These are phyloP conservation scores for Lentinus tigrinus DNA, from an alignment of 768 basidiomycete species.

Conservation along the genomic window DNA sequence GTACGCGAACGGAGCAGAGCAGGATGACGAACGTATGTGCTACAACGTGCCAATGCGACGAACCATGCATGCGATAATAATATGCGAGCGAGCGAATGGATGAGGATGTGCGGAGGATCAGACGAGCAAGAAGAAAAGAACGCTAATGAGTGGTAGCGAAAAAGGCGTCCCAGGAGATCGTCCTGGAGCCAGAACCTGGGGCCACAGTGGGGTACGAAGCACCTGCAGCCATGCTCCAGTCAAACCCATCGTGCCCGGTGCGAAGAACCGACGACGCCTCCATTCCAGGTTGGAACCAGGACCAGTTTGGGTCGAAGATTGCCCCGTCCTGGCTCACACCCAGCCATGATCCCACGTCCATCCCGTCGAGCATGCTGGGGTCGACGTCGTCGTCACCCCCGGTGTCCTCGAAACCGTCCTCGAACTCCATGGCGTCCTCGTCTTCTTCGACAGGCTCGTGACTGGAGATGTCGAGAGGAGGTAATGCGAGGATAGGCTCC, in stretches of 20 bases:
- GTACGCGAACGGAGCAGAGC: background rate
- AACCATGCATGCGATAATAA: background rate
- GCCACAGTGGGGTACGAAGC: background rate
- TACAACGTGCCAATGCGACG: background rate
- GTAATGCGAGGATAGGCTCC: slow-evolving; percentile 15
- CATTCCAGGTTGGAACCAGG: slow-evolving; percentile 5
- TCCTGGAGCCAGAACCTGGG: background rate
- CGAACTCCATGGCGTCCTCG: slow-evolving; percentile 9
- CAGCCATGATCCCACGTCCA: slow-evolving; percentile 1
- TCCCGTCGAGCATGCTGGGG: background rate
- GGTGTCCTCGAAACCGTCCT: slow-evolving; percentile 7
- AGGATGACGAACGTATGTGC: background rate
- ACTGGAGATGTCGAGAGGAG: slow-evolving; percentile 12
- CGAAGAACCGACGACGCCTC: background rate
- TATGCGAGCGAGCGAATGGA: background rate
- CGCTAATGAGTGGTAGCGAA: background rate
- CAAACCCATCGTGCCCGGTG: background rate
- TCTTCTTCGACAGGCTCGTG: slow-evolving; percentile 12
- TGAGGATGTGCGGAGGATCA: background rate
- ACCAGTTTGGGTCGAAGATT: slow-evolving; percentile 12
- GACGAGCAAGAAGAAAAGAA: background rate
- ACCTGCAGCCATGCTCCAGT: slow-evolving; percentile 2
- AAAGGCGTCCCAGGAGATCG: background rate
- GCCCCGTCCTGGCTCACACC: slow-evolving; percentile 9
- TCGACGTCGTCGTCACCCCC: slow-evolving; percentile 3